These are phyloP conservation scores for Tetracladium marchalianum DNA, from an alignment of 495 filamentous ascomycete species.

Conservation along the genomic window DNA sequence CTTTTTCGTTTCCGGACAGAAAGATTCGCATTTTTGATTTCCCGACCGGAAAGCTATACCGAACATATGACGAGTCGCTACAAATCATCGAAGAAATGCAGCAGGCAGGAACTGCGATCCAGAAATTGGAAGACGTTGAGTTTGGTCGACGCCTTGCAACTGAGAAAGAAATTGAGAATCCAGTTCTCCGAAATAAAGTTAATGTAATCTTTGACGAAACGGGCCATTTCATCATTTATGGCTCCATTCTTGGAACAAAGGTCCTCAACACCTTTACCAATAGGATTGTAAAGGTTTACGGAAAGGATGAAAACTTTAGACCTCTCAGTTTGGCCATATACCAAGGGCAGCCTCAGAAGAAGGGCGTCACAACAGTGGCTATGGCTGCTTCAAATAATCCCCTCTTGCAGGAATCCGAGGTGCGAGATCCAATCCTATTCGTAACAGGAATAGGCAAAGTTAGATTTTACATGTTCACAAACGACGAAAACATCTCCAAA, in stretches of 20 bases:
- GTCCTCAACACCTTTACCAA: conserved; percentile 94
- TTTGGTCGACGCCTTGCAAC: conserved; percentile 84
- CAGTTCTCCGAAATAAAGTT: conserved; percentile 53
- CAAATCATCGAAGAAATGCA: conserved; percentile 84
- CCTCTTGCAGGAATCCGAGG: conserved; percentile 84
- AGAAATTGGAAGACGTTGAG: conserved; percentile 77
- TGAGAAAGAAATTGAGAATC: conserved; percentile 72
- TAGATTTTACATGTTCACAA: conserved; percentile 97
- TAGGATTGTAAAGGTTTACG: conserved; percentile 77
- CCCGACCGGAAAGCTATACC: conserved; percentile 71
- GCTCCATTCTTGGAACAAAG: conserved; percentile 82
- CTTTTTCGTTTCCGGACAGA: conserved; percentile 87
- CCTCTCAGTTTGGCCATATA: conserved; percentile 80
- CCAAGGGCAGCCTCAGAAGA: conserved; percentile 88
- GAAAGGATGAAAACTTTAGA: conserved; percentile 78
- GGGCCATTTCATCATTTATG: conserved; percentile 89
- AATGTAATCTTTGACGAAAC: conserved; percentile 95
- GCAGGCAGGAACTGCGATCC: conserved; percentile 71
- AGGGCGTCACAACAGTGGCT: conserved; percentile 84
- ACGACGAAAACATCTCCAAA: conserved; percentile 75
- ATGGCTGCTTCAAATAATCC: conserved; percentile 96
- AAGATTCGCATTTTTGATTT: conserved; percentile 92
- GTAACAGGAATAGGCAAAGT: conserved; percentile 78
- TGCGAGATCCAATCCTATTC: conserved; percentile 81
- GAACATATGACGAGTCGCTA: conserved; percentile 91